Conservation (phyloP, 73 alveolate species). For the Urostyla sp. region DNA sequence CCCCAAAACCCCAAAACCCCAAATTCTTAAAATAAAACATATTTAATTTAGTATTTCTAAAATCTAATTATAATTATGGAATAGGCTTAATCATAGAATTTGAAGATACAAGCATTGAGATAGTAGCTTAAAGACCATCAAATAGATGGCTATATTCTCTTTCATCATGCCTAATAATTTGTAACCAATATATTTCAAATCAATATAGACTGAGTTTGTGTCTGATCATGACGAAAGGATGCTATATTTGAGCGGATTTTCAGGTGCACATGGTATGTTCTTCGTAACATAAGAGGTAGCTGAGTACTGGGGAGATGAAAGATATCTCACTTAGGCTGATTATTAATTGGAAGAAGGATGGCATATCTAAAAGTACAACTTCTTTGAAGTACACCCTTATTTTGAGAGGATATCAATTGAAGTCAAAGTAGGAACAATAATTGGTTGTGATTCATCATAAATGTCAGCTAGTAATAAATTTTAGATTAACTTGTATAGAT, state of each 20-base stretch:
- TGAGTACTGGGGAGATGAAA: constrained; percentile 97
- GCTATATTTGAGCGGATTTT: constrained; percentile 91
- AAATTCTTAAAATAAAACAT: no score
- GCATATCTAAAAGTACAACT: constrained; percentile 91
- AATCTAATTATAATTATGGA: no score
- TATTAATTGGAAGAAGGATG: constrained; percentile 94
- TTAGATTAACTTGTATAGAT: no score
- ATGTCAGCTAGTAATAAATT: constrained; percentile 23
- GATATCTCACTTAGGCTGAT: constrained; percentile 96
- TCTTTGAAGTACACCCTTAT: constrained; percentile 41
- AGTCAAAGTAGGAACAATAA: constrained; percentile 36
- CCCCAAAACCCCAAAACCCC: no score
- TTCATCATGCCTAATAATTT: no score
- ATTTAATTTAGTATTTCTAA: no score
- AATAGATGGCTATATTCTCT: no score
- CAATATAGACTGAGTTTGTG: constrained; percentile 89
- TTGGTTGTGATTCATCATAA: constrained; percentile 64
- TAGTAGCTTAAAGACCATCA: no score
- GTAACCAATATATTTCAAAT: no score
- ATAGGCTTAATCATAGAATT: no score
- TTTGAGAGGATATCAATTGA: constrained; percentile 57
- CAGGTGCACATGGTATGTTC: constrained; percentile 93
- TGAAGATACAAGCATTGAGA: no score
- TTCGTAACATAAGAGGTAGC: constrained; percentile 91
- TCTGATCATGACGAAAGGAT: constrained; percentile 92